phyloP scores from a whole-genome alignment of 2,329 filamentous ascomycete genomes.

The Coniochaeta sp. region DNA sequence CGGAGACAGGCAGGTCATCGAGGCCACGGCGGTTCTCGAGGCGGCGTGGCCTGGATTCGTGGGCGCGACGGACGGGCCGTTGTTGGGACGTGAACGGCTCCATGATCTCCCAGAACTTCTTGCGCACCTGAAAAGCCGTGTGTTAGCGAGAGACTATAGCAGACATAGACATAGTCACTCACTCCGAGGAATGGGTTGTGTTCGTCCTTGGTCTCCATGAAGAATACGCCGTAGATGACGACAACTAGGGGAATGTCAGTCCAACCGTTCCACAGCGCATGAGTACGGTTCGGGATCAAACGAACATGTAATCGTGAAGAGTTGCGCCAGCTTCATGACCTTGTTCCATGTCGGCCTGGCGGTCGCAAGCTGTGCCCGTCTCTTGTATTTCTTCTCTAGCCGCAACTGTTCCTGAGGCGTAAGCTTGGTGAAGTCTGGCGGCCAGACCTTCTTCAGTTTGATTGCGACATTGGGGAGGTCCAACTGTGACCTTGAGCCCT shows the following conservation, averaged over 20 bases:
- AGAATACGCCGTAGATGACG: conserved; percentile 49
- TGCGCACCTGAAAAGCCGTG: conserved; percentile 26
- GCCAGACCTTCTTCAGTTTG: conserved; percentile 67
- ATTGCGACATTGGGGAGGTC: conserved; percentile 28
- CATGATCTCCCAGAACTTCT: conserved; percentile 27
- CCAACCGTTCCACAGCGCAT: too few relatives aligned
- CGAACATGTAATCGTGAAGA: conserved; percentile 49
- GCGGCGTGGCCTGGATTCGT: conserved; percentile 3
- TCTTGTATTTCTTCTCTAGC: conserved; percentile 72
- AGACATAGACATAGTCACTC: conserved; percentile 16
- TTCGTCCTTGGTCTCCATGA: conserved; percentile 49
- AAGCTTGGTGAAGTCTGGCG: conserved; percentile 66
- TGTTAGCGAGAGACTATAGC: neutral
- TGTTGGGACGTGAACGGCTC: neutral
- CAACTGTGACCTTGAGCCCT: conserved; percentile 17
- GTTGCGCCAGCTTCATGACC: conserved; percentile 57
- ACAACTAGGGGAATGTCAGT: conserved; percentile 32
- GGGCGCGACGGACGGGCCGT: neutral
- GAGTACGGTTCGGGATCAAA: too few relatives aligned
- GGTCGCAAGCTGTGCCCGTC: conserved; percentile 56
- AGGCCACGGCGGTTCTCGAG: neutral
- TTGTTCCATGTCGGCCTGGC: conserved; percentile 59
- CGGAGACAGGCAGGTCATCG: neutral
- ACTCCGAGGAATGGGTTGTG: conserved; percentile 44
- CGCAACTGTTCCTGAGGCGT: conserved; percentile 67